Evolutionary conservation across 768 basidiomycete species (phyloP), one percentile per base, ranked within the genome.

Genomic region (Gautieria morchelliformis): DNA sequence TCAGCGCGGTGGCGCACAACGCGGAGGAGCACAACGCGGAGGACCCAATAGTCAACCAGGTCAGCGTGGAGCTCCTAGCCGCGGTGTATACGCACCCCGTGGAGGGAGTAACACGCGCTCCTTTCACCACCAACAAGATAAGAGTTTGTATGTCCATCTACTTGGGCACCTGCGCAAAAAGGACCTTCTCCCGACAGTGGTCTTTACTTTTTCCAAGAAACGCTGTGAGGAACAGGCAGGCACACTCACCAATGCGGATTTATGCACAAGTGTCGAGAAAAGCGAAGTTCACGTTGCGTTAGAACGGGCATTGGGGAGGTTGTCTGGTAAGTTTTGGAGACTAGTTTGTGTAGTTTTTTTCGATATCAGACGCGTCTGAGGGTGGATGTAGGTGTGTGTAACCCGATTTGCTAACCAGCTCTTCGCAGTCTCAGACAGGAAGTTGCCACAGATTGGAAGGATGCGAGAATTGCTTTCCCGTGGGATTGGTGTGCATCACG

Each of bases 181-280:
- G 61, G 72, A 76, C 19, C 78, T 99, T 4, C 78, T 99, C 8
- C 96, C 96, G 1, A 93, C 94, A 14, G 96, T 99, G 33, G 82
- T 96, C 30, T 99, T 99, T 72, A 94, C 95, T 0, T 86, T 99
- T 63, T 96, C 93, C 30, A 99, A 99, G 76, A 94, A 93, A 69
- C 77, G 82, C 55, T 99, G 96, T 66, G 96, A 99, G 71, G 96
- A 98, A 71, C 91, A 99, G 66, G 96, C 96, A 4, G 78, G 77
- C 9, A 96, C 90, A 2, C 71, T 99, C 56, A 87, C 84, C 1
- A 93, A 94, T 69, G 77, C 83, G 33, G 93, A 99, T 71, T 74
- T 99, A 37, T 93, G 88, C 64, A 83, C 82, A 7, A 82, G 92
- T 1, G 83, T 84, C 49, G 96, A 99, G 73, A 97, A 93, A 77